These are phyloP conservation scores for Salix arbutifolia DNA, from an alignment of 345 rosid species.

Conservation along the genomic window DNA sequence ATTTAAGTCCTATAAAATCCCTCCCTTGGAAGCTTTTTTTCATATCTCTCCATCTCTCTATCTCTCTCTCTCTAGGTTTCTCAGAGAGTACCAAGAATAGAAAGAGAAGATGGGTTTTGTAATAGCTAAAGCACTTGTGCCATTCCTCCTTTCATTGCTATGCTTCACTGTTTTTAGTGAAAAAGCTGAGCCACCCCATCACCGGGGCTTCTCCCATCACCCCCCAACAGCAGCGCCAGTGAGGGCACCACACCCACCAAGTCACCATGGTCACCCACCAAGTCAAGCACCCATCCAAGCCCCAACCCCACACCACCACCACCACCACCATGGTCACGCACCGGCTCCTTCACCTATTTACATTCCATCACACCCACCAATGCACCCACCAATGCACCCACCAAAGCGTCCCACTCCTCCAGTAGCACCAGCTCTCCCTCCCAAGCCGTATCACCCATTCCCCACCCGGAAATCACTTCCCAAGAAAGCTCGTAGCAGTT, in stretches of 20 bases:
- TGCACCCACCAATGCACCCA: slow-evolving; percentile 29
- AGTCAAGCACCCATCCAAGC: slow-evolving; percentile 13
- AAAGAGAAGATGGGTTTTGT: slow-evolving; percentile 25
- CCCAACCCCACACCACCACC: slow-evolving; percentile 14
- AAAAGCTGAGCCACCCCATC: slow-evolving; percentile 19
- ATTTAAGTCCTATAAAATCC: slow-evolving; percentile 29
- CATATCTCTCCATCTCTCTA: background rate
- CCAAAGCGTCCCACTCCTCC: too few relatives aligned
- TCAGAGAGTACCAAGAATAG: background rate
- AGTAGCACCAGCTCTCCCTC: background rate
- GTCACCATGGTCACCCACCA: slow-evolving; percentile 26
- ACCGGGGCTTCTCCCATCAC: slow-evolving; percentile 21
- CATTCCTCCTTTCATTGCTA: slow-evolving; percentile 25
- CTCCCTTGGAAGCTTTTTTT: background rate
- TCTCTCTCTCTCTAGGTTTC: background rate
- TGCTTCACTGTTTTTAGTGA: slow-evolving; percentile 38
- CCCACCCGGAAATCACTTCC: slow-evolving; percentile 29
- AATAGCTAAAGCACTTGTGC: slow-evolving; percentile 28
- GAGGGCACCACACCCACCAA: slow-evolving; percentile 25
- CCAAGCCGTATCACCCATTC: slow-evolving; percentile 15
- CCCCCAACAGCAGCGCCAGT: slow-evolving; percentile 28
- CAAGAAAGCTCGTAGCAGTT: slow-evolving; percentile 59
- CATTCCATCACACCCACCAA: slow-evolving; percentile 26
- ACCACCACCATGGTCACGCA: slow-evolving; percentile 15
- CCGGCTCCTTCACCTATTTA: slow-evolving; percentile 15